Percentiles rank a stretch among this genome's conserved stretches.
These are phyloP conservation scores for Ascochyta koolunga DNA, from an alignment of 2,329 filamentous ascomycete genomes.

Conservation along the genomic window DNA sequence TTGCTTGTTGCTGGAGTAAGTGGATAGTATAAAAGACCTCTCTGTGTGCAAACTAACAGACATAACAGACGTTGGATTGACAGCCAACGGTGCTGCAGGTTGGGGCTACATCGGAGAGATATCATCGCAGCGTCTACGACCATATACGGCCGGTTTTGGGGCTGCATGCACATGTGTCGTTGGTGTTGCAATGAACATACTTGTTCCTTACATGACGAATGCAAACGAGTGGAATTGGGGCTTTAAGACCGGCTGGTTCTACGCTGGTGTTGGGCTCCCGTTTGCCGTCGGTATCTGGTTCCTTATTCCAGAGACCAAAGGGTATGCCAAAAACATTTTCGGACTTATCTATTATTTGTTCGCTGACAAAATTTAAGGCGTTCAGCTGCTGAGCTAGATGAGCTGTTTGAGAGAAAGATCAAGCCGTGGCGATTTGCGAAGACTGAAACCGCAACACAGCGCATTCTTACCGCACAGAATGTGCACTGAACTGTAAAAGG, in stretches of 20 bases:
- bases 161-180: conserved; percentile 12
- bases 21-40: background rate
- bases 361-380: background rate
- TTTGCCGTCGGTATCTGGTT: conserved; percentile 16
- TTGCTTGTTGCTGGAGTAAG: background rate
- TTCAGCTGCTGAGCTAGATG: conserved; percentile 15
- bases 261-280: conserved; percentile 15
- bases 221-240: conserved; percentile 18
- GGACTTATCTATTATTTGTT: background rate
- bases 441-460: conserved; percentile 10
- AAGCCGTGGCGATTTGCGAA: conserved; percentile 12
- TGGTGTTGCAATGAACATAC: conserved; percentile 12
- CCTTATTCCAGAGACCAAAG: conserved; percentile 14
- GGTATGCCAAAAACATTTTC: background rate
- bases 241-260: conserved; percentile 17
- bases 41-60: background rate
- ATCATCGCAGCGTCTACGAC: conserved; percentile 14
- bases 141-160: conserved; percentile 15
- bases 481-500: no score
- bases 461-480: background rate
- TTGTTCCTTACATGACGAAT: conserved; percentile 15
- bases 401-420: conserved; percentile 16
- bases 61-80: conserved; percentile 12
- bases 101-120: conserved; percentile 18
- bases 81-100: conserved; percentile 9